Evolutionary conservation across 208 protist species (phyloP).

Genomic region (Trypanosoma melophagium): DNA sequence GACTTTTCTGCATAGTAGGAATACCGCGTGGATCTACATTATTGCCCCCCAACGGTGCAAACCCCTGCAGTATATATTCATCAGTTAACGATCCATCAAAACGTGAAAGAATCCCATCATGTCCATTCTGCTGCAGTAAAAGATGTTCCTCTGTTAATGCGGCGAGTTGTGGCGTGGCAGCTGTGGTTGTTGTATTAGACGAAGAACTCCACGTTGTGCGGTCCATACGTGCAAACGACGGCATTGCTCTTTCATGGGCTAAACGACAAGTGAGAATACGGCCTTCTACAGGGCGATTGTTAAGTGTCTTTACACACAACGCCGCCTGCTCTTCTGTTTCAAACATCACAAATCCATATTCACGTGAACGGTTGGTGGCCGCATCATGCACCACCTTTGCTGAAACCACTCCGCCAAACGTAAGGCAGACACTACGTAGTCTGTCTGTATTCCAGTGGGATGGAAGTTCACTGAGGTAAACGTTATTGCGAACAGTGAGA

Average conservation of each 20-base stretch:
- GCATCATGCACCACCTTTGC: conserved; percentile 58
- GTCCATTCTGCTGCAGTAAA: not conserved
- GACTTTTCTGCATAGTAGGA: conserved; percentile 2
- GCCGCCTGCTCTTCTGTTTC: conserved; percentile 40
- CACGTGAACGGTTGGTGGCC: conserved; percentile 45
- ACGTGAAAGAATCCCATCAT: too few species aligned
- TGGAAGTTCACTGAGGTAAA: conserved; percentile 68
- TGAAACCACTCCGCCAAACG: conserved; percentile 54
- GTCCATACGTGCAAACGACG: conserved; percentile 37
- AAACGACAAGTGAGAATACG: conserved; percentile 48
- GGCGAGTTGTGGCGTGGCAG: too few species aligned
- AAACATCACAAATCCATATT: conserved; percentile 76
- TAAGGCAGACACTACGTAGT: conserved; percentile 47
- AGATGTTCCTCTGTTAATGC: not conserved
- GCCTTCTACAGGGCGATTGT: conserved; percentile 23
- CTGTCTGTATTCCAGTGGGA: conserved; percentile 61
- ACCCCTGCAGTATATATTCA: too few species aligned
- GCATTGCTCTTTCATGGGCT: conserved; percentile 57
- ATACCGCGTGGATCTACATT: not conserved
- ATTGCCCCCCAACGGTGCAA: too few species aligned
- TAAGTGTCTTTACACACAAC: conserved; percentile 37
- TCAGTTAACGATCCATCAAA: too few species aligned
- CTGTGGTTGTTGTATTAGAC: not conserved
- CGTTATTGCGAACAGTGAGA: conserved; percentile 29
- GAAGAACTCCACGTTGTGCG: not conserved